These are phyloP conservation scores for Ceriops zippeliana DNA, from an alignment of 345 rosid species.

Conservation along the genomic window DNA sequence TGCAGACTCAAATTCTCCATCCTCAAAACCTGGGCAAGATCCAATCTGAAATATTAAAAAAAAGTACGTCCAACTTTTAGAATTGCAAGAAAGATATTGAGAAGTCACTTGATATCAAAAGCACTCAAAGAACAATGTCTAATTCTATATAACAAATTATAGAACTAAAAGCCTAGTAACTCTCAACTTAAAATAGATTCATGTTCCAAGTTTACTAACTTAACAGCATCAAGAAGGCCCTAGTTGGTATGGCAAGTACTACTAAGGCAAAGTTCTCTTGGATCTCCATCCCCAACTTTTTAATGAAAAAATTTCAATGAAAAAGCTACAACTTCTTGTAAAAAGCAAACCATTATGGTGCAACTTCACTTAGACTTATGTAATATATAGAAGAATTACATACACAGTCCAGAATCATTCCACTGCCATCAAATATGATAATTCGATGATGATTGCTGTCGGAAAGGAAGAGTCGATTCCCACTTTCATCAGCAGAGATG, in stretches of 20 bases:
- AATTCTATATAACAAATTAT: no score
- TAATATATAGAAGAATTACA: constrained; percentile 25
- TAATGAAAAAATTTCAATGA: no score
- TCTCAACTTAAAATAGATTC: no score
- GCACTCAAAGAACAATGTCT: no score
- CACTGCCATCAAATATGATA: constrained; percentile 48
- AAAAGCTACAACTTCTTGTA: no score
- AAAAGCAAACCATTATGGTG: neutral
- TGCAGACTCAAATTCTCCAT: constrained; percentile 86
- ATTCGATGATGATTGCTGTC: constrained; percentile 97
- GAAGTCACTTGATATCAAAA: neutral
- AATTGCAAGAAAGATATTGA: neutral
- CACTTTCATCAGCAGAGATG: constrained; percentile 68
- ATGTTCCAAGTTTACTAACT: no score
- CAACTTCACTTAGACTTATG: neutral
- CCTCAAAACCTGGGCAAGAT: constrained; percentile 93
- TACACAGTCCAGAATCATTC: constrained; percentile 80
- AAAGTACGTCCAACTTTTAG: constrained; percentile 30
- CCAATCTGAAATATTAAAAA: constrained; percentile 79
- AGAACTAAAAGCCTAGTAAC: no score
- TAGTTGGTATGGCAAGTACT: no score
- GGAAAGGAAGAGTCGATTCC: constrained; percentile 65
- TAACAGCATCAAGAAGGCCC: no score
- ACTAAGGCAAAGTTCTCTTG: no score
- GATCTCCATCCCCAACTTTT: no score